A percentile compares a stretch with the other conserved stretches of the same genome.
These are phyloP conservation scores for Candida endomychidarum DNA, from an alignment of 805 yeast species.

Conservation along the genomic window DNA sequence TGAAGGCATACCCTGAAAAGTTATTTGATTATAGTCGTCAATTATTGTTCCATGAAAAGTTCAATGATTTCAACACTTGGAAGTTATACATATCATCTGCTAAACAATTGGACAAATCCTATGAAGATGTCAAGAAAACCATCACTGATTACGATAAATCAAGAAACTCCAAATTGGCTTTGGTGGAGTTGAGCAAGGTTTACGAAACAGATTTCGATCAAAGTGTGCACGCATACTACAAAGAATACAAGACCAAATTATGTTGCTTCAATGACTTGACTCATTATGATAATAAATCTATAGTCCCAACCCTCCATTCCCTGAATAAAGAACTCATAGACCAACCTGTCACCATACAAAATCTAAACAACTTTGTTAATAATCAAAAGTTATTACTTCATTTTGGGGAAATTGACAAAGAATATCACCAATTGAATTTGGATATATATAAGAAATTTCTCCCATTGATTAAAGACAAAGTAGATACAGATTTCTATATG, in stretches of 20 bases:
- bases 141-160: constrained; percentile 16
- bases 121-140: constrained; percentile 25
- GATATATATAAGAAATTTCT: constrained; percentile 20
- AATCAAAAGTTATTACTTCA: constrained; percentile 48
- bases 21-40: constrained; percentile 40
- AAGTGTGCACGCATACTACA: constrained; percentile 41
- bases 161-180: constrained; percentile 32
- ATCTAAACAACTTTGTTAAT: constrained; percentile 34
- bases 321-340: neutral
- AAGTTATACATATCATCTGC: constrained; percentile 51
- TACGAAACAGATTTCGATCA: constrained; percentile 25
- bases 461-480: constrained; percentile 19
- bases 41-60: constrained; percentile 45
- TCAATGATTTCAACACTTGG: constrained; percentile 83
- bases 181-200: constrained; percentile 22
- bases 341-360: constrained; percentile 13
- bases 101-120: constrained; percentile 28
- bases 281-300: constrained; percentile 14
- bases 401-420: constrained; percentile 12
- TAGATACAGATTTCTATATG: constrained; percentile 56
- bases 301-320: neutral
- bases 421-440: constrained; percentile 18
- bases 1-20: constrained; percentile 44
- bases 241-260: constrained; percentile 50
- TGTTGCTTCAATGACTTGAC: constrained; percentile 67